Base-by-base conservation (phyloP, 148 eudicot genomes). In the Camellia lanceoleosa region DNA sequence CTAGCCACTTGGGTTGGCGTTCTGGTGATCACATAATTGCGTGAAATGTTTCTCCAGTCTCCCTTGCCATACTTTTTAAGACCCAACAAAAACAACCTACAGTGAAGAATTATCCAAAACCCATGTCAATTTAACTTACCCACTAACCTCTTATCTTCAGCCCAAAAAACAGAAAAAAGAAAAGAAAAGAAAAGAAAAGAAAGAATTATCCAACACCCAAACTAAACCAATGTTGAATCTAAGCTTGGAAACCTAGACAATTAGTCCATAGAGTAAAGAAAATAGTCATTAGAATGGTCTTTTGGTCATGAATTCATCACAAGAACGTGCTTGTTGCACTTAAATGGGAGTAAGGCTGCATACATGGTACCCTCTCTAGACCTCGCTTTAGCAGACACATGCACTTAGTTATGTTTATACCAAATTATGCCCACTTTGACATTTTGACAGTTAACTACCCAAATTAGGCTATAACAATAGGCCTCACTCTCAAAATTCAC, bases 1-100 rank as follows among this genome's bases (percentile, higher is more conserved):
- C 99, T 97, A 12, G 99, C 99, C 9, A 97, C 99, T 80, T 97
- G 99, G 14, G 99, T 97, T 43, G 99, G 98, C 42, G 99, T 97
- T 76, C 99, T 87, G 7, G 93, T 91, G 7, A 89, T 87, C 83
- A 97, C 99, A 58, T 81, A 97, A 54, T 94, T 92, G 71, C 99
- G 86, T 0, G 99, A 97, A 20, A 97, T 97, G 88, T 97, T 97
- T 84, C 99, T 90, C 99, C 99, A 97, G 61, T 97, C 99, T 7
- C 99, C 99, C 77, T 97, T 97, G 55, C 99, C 99, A 73, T 97
- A 91, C 88, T 97, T 97, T 79, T 89, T 88, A 15, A 97, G 89
- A 71, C 99, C 99, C 98, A 97, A 73, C 81, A 97, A 86, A 80
- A 97, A 97, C 83, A 94, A 85, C 91, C 99, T 97, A 84, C 79